A percentile compares a stretch with the other conserved stretches of the same genome.
Conservation (phyloP, 2,329 filamentous ascomycete species). For the Curvularia verruculosa region DNA sequence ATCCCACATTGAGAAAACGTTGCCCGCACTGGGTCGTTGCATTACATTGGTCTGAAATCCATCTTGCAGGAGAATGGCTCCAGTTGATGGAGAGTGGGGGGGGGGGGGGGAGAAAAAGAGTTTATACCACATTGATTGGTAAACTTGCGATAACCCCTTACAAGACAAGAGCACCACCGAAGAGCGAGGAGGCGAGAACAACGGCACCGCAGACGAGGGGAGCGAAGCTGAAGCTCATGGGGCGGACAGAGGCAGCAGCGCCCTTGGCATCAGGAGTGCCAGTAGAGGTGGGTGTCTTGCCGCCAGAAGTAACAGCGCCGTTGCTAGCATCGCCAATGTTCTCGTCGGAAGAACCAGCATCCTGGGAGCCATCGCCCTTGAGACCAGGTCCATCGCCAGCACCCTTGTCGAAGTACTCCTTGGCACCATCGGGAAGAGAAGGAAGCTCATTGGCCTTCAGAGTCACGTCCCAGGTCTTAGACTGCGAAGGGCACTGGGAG, state of each 20-base stretch:
- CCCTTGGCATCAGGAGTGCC: conserved; percentile 28
- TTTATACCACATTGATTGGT: neutral
- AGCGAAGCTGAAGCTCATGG: conserved; percentile 55
- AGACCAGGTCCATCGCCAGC: conserved; percentile 65
- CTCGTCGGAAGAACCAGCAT: conserved; percentile 54
- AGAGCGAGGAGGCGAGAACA: conserved; percentile 59
- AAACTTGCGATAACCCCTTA: conserved; percentile 11
- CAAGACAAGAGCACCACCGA: conserved; percentile 59
- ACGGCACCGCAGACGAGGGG: conserved; percentile 60
- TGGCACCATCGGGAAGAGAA: conserved; percentile 61
- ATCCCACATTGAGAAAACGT: conserved; percentile 28
- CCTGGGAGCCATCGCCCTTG: conserved; percentile 61
- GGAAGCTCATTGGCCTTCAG: conserved; percentile 58
- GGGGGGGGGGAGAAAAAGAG: neutral
- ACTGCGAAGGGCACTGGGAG: conserved; percentile 61
- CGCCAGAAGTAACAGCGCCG: conserved; percentile 53
- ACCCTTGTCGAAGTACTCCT: conserved; percentile 63
- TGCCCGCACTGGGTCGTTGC: conserved; percentile 40
- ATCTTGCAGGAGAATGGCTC: neutral
- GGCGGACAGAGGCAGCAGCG: conserved; percentile 53
- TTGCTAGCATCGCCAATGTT: conserved; percentile 58
- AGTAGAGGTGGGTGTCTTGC: conserved; percentile 26
- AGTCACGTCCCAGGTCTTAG: conserved; percentile 63
- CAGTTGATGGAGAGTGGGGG: neutral
- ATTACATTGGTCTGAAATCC: conserved; percentile 24